Percentiles rank a stretch among this genome's conserved stretches.
These are phyloP conservation scores for Sapria himalayana DNA, from an alignment of 345 rosid genomes.

Conservation along the genomic window DNA sequence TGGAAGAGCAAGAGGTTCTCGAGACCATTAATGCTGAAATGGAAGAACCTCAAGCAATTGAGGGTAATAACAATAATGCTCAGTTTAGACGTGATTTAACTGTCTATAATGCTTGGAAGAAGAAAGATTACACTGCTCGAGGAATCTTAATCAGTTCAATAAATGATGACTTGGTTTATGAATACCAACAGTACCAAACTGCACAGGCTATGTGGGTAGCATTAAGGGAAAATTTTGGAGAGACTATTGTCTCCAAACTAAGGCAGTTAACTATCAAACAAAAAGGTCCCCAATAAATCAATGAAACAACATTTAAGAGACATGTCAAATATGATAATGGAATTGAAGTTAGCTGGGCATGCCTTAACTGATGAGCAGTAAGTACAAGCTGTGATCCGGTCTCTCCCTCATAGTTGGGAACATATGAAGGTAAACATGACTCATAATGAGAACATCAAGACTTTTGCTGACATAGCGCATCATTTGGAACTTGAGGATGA, in stretches of 20 bases:
- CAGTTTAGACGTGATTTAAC: not conserved
- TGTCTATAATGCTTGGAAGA: not conserved
- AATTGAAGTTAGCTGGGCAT: not conserved
- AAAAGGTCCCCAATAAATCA: not conserved
- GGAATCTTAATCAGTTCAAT: not conserved
- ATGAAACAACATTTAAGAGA: not conserved
- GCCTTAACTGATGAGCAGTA: not conserved
- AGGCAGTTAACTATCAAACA: not conserved
- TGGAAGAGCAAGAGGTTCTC: not conserved
- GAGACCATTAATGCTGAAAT: not conserved
- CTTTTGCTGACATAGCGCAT: not conserved
- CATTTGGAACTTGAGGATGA: not conserved
- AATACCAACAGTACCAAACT: too few relatives aligned
- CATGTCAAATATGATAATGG: not conserved
- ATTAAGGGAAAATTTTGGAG: not conserved
- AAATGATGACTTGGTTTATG: too few relatives aligned
- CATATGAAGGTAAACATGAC: not conserved
- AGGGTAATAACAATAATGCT: not conserved
- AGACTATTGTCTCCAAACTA: not conserved
- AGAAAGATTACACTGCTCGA: not conserved
- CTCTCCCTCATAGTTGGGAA: not conserved
- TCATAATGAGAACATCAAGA: slow-evolving; percentile 2
- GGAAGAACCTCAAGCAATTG: not conserved
- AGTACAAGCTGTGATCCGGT: not conserved
- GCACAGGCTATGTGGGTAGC: not conserved